Evolutionary conservation across 352 stramenopile species (phyloP), one percentile per base, ranked within the genome.

Genomic region (Aphanomyces stellatus): DNA sequence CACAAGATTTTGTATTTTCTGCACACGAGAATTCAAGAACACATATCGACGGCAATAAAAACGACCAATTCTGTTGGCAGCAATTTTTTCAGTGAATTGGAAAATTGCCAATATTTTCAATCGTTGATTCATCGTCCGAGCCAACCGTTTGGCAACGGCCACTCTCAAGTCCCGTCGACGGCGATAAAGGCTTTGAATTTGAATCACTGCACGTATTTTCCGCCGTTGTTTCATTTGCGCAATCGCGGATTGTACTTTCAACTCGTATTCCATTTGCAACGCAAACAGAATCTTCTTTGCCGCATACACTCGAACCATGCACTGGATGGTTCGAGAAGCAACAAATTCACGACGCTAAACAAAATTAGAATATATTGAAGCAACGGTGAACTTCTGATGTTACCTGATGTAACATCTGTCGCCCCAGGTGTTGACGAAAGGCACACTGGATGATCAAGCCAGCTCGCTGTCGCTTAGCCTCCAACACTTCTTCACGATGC

Each of bases 151-250:
- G 5, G 60, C 60, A 3, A 67, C 60, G 2, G 60, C 60, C 19
- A 59, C 40, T 8, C 60, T 37, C 13, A 67, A 37, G 40, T 67
- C 60, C 4, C 60, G 60, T 4, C 60, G 60, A 15, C 68, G 73
- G 27, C 77, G 74, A 24, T 63, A 70, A 34, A 62, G 46, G 13
- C 49, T 71, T 27, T 84, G 73, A 49, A 84, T 81, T 15, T 37
- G 53, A 10, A 61, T 78, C 5, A 72, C 73, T 35, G 74, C 65
- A 25, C 60, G 41, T 4, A 67, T 51, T 30, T 33, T 62, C 33
- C 48, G 55, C 25, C 53, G 57, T 15, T 56, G 34, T n/a, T 67
- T 55, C 28, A 67, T 51, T 4, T 57, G 60, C 49, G 48, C 28
- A 17, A 67, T 57, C 10, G 60, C 60, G 10, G 48, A 11, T 59